Base-by-base conservation (phyloP, 768 basidiomycete species). In the Trametes coccinea region DNA sequence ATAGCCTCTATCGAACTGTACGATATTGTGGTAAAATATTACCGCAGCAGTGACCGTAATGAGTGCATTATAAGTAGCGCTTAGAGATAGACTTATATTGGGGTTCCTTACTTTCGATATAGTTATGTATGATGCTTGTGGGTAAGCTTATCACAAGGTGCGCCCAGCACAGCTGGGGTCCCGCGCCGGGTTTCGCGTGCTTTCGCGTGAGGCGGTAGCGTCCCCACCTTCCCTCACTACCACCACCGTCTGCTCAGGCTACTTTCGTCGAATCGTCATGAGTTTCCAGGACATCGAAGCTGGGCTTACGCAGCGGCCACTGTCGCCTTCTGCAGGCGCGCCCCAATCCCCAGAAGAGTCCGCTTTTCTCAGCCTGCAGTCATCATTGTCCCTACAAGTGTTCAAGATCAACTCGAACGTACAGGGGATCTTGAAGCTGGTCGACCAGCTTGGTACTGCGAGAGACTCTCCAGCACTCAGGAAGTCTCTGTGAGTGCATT, bases 401-500 rank as follows among this genome's bases (percentile, higher is more conserved):
- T 98, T 98, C 88, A 98, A 98, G 84, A 94, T 98, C 79, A 95
- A 96, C 69, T 85, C 92, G 60, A 99, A 99, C 75, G 94, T 98
- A 2, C 93, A 96, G 70, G 96, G 92, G 13, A 95, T 99, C 51
- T 75, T 93, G 68, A 93, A 92, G 75, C 82, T 95, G n/a, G 93
- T 98, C n/a, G 95, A 98, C 70, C 92, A 95, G 73, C 83, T 99
- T 1, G 96, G 96, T 4, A 93, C 90, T 0, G 78, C 78, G 34
- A 86, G 86, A 69, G 95, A 98, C 73, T 92, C 89, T 16, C 84
- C 88, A 0, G 74, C 79, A 2, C 76, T 98, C 55, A 82, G 96
- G 67, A 93, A 90, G 74, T 89, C 86, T 53, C 76, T 98, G 95
- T 96, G 69, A 64, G 93, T n/a, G n/a, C n/a, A n/a, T 82, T 9